A percentile compares a stretch with the other conserved stretches of the same genome.
phyloP scores from a whole-genome alignment of 2,329 filamentous ascomycete species.

The Ilyonectria robusta region DNA sequence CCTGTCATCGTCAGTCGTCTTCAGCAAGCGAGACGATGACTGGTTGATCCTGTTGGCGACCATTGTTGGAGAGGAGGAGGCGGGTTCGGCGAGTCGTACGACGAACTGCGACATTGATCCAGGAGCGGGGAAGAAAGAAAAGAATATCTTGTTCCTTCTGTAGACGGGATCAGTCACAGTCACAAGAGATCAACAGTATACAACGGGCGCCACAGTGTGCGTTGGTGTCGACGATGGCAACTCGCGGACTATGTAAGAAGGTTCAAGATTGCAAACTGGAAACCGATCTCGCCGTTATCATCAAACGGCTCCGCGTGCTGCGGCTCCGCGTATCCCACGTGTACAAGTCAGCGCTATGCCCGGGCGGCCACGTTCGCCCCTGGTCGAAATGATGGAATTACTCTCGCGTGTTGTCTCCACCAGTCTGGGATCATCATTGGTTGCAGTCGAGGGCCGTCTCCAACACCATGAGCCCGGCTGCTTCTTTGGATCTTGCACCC shows the following conservation, averaged over 20 bases:
- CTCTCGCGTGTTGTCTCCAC: no score
- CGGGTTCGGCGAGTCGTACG: not conserved
- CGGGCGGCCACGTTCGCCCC: no score
- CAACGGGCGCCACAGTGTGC: not conserved
- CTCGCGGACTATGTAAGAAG: not conserved
- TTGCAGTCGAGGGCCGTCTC: no score
- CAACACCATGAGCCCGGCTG: no score
- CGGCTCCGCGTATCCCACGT: conserved; percentile 68
- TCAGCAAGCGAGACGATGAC: conserved; percentile 92
- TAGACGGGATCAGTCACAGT: no score
- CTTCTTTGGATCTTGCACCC: no score
- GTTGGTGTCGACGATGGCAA: not conserved
- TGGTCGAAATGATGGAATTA: no score
- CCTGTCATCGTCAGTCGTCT: conserved; percentile 97
- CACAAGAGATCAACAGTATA: not conserved
- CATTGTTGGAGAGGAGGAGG: conserved; percentile 2
- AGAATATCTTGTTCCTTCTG: no score
- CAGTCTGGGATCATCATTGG: no score
- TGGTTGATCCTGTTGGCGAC: conserved; percentile 61
- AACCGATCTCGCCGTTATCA: not conserved
- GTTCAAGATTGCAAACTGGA: not conserved
- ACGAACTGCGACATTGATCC: not conserved
- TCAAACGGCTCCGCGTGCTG: conserved; percentile 13
- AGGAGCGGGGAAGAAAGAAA: no score
- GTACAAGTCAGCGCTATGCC: conserved; percentile 83